phyloP scores from a whole-genome alignment of 805 yeast genomes.

The Limtongozyma cylindracea region DNA sequence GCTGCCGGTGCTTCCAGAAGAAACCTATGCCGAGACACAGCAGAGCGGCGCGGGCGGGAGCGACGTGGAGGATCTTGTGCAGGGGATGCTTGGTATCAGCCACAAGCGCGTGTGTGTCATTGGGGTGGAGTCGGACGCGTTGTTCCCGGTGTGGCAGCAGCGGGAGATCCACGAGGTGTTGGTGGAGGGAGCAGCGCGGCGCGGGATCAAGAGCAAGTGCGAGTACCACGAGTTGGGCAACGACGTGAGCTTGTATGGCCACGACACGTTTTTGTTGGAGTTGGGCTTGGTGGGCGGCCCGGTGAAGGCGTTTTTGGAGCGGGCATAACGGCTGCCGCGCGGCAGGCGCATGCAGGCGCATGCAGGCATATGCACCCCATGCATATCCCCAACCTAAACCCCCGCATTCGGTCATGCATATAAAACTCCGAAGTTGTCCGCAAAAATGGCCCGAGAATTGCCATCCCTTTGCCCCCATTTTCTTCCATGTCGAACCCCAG shows the following conservation, averaged over 20 bases:
- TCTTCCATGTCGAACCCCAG: conserved; percentile 13
- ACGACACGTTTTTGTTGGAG: conserved; percentile 71
- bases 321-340: too few relatives aligned
- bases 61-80: conserved; percentile 44
- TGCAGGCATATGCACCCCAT: too few relatives aligned
- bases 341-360: too few relatives aligned
- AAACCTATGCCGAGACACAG: too few relatives aligned
- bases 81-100: conserved; percentile 39
- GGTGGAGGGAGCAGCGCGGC: too few relatives aligned
- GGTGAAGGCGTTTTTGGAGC: conserved; percentile 31
- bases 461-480: too few relatives aligned
- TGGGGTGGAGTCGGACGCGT: conserved; percentile 82
- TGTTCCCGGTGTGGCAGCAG: conserved; percentile 93
- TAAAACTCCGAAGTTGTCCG: too few relatives aligned
- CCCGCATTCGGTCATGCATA: too few relatives aligned
- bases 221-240: conserved; percentile 49
- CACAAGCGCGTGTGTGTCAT: conserved; percentile 48
- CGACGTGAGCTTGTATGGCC: conserved; percentile 66
- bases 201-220: conserved; percentile 6
- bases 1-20: conserved; percentile 24
- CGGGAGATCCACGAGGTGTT: conserved; percentile 48
- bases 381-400: too few relatives aligned
- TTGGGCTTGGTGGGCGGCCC: conserved; percentile 62
- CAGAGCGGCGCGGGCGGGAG: too few relatives aligned
- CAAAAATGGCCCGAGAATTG: too few relatives aligned